Base-by-base conservation (phyloP, 495 filamentous ascomycete species). In the Neurospora sp. region DNA sequence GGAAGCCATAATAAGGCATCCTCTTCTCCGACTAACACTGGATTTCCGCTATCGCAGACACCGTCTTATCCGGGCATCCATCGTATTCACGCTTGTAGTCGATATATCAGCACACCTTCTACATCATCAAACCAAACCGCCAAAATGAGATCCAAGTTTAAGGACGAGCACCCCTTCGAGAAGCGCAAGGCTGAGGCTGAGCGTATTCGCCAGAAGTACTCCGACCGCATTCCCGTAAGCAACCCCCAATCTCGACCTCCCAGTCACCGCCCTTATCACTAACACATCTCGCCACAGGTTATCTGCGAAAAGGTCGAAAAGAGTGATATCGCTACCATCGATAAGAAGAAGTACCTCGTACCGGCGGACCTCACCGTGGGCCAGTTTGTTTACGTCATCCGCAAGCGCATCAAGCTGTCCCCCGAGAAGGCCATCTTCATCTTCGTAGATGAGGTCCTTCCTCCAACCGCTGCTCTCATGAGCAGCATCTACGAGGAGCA, bases 361-460 rank as follows among this genome's bases (percentile, higher is more conserved):
- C 96, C 96, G 1, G 93, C 96, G 73, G 96, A 99, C 81, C 90
- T 99, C 76, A 99, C 96, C 71, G 96, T 99, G 48, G 96, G 96
- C 77, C 96, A 99, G 90, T 99, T 99, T 82, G 96, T 99, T 85
- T 99, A 99, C 82, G 96, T 99, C 69, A 99, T 99, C 84, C 94
- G 96, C 82, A 99, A 99, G 88, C 92, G 96, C 76, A 99, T 99
- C 87, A 99, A 99, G 93, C 88, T 99, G 70, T 97, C 94, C 12
- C 96, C 96, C 8, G 96, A 99, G 87, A 99, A 99, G 88, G 96
- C 96, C 76, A 99, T 99, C 87, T 99, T 99, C 88, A 99, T 99
- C 88, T 99, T 98, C 85, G 96, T 99, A 75, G 96, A 98, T 80
- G 96, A 98, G 87, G 95, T 98, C 42, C 89, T 99, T 38, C 96